Conservation (phyloP, 2,329 filamentous ascomycete species). For the Phoma sp. region DNA sequence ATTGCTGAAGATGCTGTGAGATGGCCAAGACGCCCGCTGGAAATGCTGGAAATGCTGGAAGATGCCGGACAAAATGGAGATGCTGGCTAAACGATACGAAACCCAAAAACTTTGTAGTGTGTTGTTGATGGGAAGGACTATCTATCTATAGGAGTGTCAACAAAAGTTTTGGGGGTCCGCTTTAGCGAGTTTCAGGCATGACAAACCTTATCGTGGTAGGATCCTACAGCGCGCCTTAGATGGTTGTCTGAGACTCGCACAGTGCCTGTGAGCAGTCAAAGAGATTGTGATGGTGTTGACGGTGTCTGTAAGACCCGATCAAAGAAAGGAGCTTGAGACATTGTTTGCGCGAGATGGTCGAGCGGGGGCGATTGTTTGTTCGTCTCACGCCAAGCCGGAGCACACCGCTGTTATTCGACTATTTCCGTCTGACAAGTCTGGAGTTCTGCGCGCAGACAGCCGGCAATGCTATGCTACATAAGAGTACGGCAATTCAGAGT, state of each 20-base stretch:
- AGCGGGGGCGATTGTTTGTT: constrained; percentile 3
- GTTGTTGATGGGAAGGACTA: not conserved
- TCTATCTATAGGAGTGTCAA: not conserved
- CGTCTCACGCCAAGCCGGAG: constrained; percentile 9
- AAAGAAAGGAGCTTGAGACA: not conserved
- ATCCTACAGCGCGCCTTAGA: constrained; percentile 13
- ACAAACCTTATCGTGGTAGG: constrained; percentile 11
- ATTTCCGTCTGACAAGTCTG: not conserved
- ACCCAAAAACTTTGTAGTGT: not conserved
- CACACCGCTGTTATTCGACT: not conserved
- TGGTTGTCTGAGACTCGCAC: constrained; percentile 11
- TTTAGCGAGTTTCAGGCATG: constrained; percentile 16
- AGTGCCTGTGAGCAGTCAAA: constrained; percentile 1
- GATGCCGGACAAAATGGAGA: not conserved
- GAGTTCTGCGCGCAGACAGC: not conserved
- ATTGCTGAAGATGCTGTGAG: not conserved
- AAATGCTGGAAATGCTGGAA: not conserved
- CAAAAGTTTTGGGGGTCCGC: constrained; percentile 15
- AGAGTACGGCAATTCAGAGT: no score
- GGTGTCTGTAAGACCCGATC: not conserved
- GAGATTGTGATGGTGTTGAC: not conserved
- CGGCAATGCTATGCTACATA: not conserved
- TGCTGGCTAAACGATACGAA: not conserved
- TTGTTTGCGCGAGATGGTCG: not conserved
- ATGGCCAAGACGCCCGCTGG: not conserved